Base-by-base conservation (phyloP, 1,139 yeast species). In the Pichia sp. region DNA sequence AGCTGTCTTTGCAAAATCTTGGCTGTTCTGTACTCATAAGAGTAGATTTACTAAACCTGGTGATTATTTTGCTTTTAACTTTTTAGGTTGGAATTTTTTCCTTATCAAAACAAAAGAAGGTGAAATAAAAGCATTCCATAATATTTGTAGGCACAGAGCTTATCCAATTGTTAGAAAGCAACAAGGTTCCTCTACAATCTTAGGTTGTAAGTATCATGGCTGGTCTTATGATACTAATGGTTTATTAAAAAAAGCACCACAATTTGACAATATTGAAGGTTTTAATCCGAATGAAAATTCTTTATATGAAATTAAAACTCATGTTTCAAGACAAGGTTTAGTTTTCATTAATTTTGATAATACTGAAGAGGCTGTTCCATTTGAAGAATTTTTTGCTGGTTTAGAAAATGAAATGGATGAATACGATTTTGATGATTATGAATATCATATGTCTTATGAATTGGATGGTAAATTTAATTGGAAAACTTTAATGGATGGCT, bases 401-500 rank as follows among this genome's bases (percentile, higher is more conserved):
- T 70, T 80, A 49, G 70, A 74, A 53, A 62, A 61, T 25, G 84
- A 80, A 59, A 70, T 79, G 73, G 70, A 71, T 53, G 85, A 79
- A 64, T 80, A 72, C 62, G 84, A 80, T 63, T 80, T 80, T 60
- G 66, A 69, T 36, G 84, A 80, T 64, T 80, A 80, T 61, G 84
- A 80, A 59, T 80, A 79, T 65, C 80, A 80, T 66, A 79, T 80
- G 84, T 76, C 82, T n/a, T 80, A 80, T 59, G 84, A 80, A 62
- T 71, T 80, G 48, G 83, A 79, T 58, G 85, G 84, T 50, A 70
- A 77, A 59, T 80, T 80, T 67, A 80, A 80, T 67, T 80, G 85
- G 85, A 80, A 80, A 62, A 80, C 85, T 3, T 71, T 80, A 56
- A 79, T 80, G 83, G 85, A 80, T 61, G 85, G 85, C 3, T 80